Conservation (phyloP, 164 flowering plant species). For the Vitis cinerea region DNA sequence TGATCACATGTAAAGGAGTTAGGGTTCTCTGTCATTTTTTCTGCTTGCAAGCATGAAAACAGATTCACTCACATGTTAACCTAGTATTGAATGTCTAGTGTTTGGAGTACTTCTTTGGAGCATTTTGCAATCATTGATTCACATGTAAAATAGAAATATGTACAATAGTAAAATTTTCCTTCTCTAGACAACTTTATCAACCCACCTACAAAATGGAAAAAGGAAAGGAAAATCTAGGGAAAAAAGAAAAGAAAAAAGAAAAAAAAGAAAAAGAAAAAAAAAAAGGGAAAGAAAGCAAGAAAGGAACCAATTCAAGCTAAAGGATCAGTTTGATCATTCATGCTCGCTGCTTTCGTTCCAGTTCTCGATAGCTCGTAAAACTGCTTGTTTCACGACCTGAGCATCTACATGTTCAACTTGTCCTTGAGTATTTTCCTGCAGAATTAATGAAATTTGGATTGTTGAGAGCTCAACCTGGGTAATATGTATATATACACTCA, state of each 20-base stretch:
- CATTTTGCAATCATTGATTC: neutral
- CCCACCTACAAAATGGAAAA: neutral
- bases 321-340: neutral
- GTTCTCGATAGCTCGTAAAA: conserved; percentile 10
- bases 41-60: conserved; percentile 3
- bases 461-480: no score
- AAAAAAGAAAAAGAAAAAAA: neutral
- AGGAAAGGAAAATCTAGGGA: neutral
- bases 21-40: no score
- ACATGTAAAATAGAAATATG: neutral
- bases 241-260: neutral
- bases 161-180: neutral
- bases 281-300: neutral
- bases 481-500: no score
- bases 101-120: neutral
- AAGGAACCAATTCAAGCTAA: neutral
- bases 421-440: conserved; percentile 15
- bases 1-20: no score
- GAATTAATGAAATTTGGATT: neutral
- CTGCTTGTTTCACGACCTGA: conserved; percentile 12
- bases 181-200: neutral
- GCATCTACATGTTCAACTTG: conserved; percentile 6
- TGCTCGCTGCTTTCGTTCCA: conserved; percentile 7
- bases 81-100: neutral
- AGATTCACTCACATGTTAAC: conserved; percentile 5